Evolutionary conservation across 495 filamentous ascomycete genomes (phyloP).

Genomic region (Astrothelium subdiscretum): DNA sequence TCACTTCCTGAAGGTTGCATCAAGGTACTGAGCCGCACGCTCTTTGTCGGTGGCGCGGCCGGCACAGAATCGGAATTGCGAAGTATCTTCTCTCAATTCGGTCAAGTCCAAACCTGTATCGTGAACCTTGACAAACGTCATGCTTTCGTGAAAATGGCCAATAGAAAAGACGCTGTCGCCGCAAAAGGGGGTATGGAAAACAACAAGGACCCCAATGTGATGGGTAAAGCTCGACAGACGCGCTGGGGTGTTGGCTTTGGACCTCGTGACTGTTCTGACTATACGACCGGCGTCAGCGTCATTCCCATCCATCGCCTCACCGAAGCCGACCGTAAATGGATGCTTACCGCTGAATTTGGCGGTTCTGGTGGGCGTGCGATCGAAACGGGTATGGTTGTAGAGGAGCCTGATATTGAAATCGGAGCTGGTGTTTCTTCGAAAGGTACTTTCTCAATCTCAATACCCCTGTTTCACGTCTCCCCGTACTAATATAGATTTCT

Average conservation of each 20-base stretch:
- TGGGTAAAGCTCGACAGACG: conserved; percentile 76
- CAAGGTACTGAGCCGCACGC: conserved; percentile 86
- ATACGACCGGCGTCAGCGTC: conserved; percentile 79
- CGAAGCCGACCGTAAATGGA: conserved; percentile 95
- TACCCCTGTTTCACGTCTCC: neutral
- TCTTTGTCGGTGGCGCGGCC: conserved; percentile 93
- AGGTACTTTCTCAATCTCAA: conserved; percentile 23
- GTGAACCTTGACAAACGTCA: conserved; percentile 96
- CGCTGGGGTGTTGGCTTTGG: conserved; percentile 97
- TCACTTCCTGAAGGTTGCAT: conserved; percentile 62
- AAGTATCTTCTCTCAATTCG: conserved; percentile 63
- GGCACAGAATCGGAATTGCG: conserved; percentile 72
- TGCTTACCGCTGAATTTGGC: conserved; percentile 86
- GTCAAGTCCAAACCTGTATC: conserved; percentile 89
- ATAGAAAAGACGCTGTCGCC: conserved; percentile 65
- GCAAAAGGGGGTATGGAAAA: conserved; percentile 91
- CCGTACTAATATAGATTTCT: neutral
- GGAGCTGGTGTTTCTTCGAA: conserved; percentile 95
- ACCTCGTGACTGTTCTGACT: conserved; percentile 94
- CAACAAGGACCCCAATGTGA: conserved; percentile 55
- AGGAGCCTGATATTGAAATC: conserved; percentile 98
- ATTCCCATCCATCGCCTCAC: conserved; percentile 88
- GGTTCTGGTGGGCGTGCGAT: conserved; percentile 78
- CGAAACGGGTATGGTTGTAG: conserved; percentile 73
- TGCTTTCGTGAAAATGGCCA: conserved; percentile 97